Conservation (phyloP, 148 eudicot species). For the Rhododendron griersonianum region DNA sequence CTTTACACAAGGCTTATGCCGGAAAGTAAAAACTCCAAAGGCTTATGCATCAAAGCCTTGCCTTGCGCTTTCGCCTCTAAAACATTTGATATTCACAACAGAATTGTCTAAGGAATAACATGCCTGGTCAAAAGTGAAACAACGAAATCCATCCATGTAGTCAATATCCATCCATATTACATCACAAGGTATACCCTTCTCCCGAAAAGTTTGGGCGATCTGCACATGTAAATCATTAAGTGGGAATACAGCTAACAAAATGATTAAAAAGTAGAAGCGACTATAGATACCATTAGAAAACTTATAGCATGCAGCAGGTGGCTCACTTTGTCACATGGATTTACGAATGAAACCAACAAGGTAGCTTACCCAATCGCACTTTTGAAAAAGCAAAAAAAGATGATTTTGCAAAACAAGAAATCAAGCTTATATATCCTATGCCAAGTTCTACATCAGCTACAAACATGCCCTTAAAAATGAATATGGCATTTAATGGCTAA, state of each 20-base stretch:
- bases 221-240: conserved; percentile 28
- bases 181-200: conserved; percentile 92
- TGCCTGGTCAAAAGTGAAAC: conserved; percentile 90
- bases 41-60: background rate
- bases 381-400: background rate
- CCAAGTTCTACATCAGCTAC: background rate
- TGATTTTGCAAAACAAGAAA: background rate
- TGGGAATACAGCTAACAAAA: background rate
- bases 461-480: background rate
- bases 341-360: background rate
- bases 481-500: background rate
- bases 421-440: background rate
- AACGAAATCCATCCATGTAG: conserved; percentile 97
- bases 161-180: conserved; percentile 99
- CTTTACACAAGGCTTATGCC: background rate
- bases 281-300: background rate
- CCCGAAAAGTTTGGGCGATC: conserved; percentile 81
- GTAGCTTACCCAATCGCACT: background rate
- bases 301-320: background rate
- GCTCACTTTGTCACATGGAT: background rate
- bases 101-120: conserved; percentile 9
- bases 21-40: background rate
- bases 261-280: background rate
- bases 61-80: background rate
- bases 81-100: background rate